Conservation (phyloP, 2,329 filamentous ascomycete genomes). For the Curvularia verruculosa region DNA sequence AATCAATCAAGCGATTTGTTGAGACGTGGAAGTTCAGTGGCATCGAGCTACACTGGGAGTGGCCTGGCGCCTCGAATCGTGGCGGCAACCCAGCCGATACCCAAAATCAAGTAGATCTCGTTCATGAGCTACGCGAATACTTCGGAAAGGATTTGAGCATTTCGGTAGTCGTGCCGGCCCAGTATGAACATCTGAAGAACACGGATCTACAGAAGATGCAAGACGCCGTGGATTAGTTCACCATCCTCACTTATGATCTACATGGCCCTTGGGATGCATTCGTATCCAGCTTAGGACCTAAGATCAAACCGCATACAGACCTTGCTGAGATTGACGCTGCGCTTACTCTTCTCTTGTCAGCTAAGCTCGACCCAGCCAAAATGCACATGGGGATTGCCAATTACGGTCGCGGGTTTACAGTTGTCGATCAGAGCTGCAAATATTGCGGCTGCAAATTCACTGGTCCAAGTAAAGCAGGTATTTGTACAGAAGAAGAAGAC, state of each 20-base stretch:
- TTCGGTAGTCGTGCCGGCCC: slow-evolving; percentile 33
- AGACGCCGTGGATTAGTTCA: slow-evolving; percentile 50
- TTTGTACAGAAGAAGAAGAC: slow-evolving; percentile 39
- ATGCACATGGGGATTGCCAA: slow-evolving; percentile 56
- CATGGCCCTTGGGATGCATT: slow-evolving; percentile 42
- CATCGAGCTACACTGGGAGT: slow-evolving; percentile 57
- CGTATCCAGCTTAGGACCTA: neutral
- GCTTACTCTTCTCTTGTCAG: slow-evolving; percentile 56
- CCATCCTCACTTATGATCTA: slow-evolving; percentile 56
- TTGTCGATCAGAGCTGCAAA: slow-evolving; percentile 25
- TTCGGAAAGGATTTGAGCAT: slow-evolving; percentile 31
- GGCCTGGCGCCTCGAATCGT: slow-evolving; percentile 24
- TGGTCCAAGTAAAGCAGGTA: slow-evolving; percentile 23
- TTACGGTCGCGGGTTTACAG: slow-evolving; percentile 52
- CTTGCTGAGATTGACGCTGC: slow-evolving; percentile 54
- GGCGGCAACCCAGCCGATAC: slow-evolving; percentile 37
- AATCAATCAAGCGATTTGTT: slow-evolving; percentile 50
- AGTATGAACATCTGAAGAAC: slow-evolving; percentile 35
- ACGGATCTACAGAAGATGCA: slow-evolving; percentile 35
- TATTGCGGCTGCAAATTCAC: slow-evolving; percentile 30
- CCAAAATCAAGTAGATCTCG: slow-evolving; percentile 26
- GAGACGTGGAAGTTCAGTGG: slow-evolving; percentile 51
- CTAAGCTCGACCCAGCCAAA: slow-evolving; percentile 50
- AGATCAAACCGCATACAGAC: slow-evolving; percentile 53
- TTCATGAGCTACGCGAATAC: slow-evolving; percentile 30